These are phyloP conservation scores for Diaporthe ilicicola DNA, from an alignment of 2,329 filamentous ascomycete genomes.

Conservation along the genomic window DNA sequence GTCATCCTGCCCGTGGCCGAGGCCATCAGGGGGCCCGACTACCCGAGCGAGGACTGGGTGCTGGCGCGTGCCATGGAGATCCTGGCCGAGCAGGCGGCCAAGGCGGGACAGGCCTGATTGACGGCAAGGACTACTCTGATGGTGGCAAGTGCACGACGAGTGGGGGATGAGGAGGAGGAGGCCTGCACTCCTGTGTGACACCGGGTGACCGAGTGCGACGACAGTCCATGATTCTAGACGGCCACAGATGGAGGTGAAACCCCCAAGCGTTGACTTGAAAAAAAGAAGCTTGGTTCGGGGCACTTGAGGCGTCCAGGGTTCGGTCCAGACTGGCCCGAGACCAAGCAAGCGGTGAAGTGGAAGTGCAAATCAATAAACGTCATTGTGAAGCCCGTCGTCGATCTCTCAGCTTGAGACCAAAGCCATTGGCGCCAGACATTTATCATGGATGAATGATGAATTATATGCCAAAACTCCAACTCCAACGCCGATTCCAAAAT, in stretches of 20 bases:
- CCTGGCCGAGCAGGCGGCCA: slow-evolving; percentile 1
- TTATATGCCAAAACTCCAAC: neutral
- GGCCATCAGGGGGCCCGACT: slow-evolving; percentile 43
- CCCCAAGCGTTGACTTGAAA: neutral
- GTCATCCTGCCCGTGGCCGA: slow-evolving; percentile 46
- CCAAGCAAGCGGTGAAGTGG: neutral
- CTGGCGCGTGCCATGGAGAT: slow-evolving; percentile 36
- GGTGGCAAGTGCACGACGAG: neutral
- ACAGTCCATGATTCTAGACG: neutral
- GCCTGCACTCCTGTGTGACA: neutral
- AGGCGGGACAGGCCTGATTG: slow-evolving; percentile 4
- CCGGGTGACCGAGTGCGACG: neutral
- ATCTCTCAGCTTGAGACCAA: neutral
- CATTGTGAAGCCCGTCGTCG: neutral
- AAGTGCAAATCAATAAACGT: neutral
- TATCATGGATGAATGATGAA: neutral
- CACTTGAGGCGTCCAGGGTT: neutral
- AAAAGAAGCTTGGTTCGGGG: too few relatives aligned
- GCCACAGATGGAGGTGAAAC: neutral
- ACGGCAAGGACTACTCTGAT: neutral
- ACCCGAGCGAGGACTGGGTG: slow-evolving; percentile 47
- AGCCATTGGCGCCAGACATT: neutral
- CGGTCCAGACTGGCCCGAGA: too few relatives aligned
- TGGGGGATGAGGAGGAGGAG: neutral
- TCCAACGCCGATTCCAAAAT: neutral